Base-by-base conservation (phyloP, 2,329 filamentous ascomycete genomes). In the Aspergillus ibericus region DNA sequence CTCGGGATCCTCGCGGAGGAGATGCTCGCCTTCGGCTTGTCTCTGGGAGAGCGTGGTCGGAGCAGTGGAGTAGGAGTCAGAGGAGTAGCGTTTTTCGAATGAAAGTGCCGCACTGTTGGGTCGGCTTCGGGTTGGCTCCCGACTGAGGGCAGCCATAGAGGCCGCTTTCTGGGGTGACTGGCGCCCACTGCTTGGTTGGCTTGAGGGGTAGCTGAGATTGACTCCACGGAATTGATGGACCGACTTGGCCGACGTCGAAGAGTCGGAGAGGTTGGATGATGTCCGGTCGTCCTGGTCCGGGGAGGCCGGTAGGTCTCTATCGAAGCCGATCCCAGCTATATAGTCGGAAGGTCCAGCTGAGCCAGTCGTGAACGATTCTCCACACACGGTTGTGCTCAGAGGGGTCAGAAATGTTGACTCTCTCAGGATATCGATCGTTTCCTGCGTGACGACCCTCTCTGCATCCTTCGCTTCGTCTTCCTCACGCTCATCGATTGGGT, bases 401-500 rank as follows among this genome's bases (percentile, higher is more conserved):
- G 66, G 66, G 8, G 70, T 66, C 52, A 68, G 40, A 46, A 70
- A 69, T 6, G 63, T 59, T 2, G 68, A 66, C 40, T 72, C 68
- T 27, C 62, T 53, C 40, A 71, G 69, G 6, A 68, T 67, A 32
- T 75, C 71, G 5, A 66, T 62, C 10, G 55, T 55, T 36, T 64
- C 59, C 9, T 56, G 59, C 29, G 27, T 42, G 5, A 42, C 32
- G n/a, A 35, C 52, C 16, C 22, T 56, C 55, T 47, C 56, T 9
- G 36, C n/a, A 10, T 27, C 16, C 13, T 57, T 46, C 15, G 77
- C 77, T 58, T 85, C 83, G 52, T 86, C 83, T 61, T 87, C 85
- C 59, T 88, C 85, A 12, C 81, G 74, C 67, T 86, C 84, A 36
- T 86, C 85, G 47, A 88, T 88, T 0, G 85, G 83, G 67, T 87